These are phyloP conservation scores for Neofusicoccum sp. DNA, from an alignment of 2,329 filamentous ascomycete genomes.

Conservation along the genomic window DNA sequence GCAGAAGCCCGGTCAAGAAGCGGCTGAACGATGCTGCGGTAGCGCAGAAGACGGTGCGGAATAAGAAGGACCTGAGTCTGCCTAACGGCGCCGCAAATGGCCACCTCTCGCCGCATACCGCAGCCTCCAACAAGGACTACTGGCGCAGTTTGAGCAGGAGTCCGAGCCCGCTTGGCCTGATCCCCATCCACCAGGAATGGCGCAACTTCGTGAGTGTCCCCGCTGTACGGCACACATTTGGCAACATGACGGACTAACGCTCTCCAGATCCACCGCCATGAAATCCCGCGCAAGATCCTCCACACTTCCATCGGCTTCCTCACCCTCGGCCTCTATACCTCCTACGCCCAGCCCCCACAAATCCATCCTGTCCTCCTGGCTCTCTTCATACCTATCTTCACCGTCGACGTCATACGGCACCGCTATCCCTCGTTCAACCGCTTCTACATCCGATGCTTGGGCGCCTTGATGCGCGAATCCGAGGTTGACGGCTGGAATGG, in stretches of 20 bases:
- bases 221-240: neutral
- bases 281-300: slow-evolving; percentile 84
- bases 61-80: slow-evolving; percentile 45
- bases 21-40: slow-evolving; percentile 32
- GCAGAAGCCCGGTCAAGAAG: slow-evolving; percentile 63
- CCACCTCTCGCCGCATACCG: slow-evolving; percentile 67
- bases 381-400: slow-evolving; percentile 80
- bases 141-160: slow-evolving; percentile 90
- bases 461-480: slow-evolving; percentile 94
- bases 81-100: slow-evolving; percentile 59
- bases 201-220: slow-evolving; percentile 69
- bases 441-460: slow-evolving; percentile 80
- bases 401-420: slow-evolving; percentile 81
- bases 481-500: slow-evolving; percentile 95
- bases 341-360: slow-evolving; percentile 72
- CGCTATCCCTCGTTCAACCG: slow-evolving; percentile 79
- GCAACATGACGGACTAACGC: slow-evolving; percentile 25
- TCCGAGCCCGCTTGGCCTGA: slow-evolving; percentile 88
- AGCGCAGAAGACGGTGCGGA: slow-evolving; percentile 21
- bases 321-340: slow-evolving; percentile 81
- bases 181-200: slow-evolving; percentile 93
- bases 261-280: slow-evolving; percentile 76
- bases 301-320: slow-evolving; percentile 98
- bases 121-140: slow-evolving; percentile 63
- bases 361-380: slow-evolving; percentile 85